phyloP scores from a whole-genome alignment of 345 rosid genomes.

The Leavenworthia alabamica region DNA sequence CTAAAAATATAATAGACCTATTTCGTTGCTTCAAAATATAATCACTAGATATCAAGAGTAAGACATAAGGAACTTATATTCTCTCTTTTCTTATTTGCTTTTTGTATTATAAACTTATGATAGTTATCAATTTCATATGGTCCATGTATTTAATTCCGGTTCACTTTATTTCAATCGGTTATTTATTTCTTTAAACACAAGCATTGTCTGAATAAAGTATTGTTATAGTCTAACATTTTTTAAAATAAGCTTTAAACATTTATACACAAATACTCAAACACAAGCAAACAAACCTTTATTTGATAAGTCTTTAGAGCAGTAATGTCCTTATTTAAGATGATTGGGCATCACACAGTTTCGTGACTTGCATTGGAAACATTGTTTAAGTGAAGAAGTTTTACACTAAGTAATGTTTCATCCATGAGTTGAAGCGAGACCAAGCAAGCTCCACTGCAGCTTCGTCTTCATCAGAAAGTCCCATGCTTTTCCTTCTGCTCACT shows the following conservation, averaged over 20 bases:
- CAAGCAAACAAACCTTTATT: constrained; percentile 7
- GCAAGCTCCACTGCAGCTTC: constrained; percentile 76
- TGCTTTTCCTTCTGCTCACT: constrained; percentile 64
- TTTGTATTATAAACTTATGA: not conserved
- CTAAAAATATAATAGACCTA: constrained; percentile 18
- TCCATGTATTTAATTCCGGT: not conserved
- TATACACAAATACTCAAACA: not conserved
- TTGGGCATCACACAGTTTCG: not conserved
- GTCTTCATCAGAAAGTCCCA: constrained; percentile 84
- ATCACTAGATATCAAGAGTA: constrained; percentile 30
- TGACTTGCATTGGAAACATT: not conserved
- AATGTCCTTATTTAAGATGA: constrained; percentile 1
- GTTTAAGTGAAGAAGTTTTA: not conserved
- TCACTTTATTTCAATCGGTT: not conserved
- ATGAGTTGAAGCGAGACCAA: constrained; percentile 79
- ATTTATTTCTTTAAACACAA: not conserved
- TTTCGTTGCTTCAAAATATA: constrained; percentile 29
- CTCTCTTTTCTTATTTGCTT: constrained; percentile 15
- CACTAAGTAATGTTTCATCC: constrained; percentile 67
- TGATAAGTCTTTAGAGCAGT: not conserved
- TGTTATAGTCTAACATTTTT: no score
- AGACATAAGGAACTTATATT: constrained; percentile 29
- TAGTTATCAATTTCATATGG: constrained; percentile 5
- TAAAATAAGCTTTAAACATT: not conserved
- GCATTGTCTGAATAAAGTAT: no score